phyloP scores from a whole-genome alignment of 805 yeast species.

The Zygosaccharomyces bisporus region DNA sequence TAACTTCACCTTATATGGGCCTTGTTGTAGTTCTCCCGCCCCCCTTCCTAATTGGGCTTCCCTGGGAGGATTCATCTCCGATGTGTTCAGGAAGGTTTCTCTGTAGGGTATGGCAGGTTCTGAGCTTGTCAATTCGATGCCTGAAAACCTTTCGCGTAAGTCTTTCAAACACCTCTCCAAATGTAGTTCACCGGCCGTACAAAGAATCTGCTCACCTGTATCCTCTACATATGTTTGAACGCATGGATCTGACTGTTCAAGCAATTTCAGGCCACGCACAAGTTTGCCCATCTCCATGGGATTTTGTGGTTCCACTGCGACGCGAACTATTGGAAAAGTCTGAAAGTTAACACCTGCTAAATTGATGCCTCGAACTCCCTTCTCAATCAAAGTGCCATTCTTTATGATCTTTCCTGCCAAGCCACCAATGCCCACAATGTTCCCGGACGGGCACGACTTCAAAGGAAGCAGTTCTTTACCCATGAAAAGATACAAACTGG shows the following conservation, averaged over 20 bases:
- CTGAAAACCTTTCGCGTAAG: constrained; percentile 85
- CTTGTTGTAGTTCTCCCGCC: constrained; percentile 47
- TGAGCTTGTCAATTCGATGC: constrained; percentile 78
- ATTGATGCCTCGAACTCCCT: constrained; percentile 59
- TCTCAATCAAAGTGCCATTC: constrained; percentile 74
- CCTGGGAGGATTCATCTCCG: constrained; percentile 51
- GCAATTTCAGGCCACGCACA: constrained; percentile 70
- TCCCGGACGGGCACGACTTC: constrained; percentile 86
- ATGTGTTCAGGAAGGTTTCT: constrained; percentile 63
- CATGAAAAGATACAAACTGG: constrained; percentile 79
- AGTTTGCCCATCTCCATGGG: constrained; percentile 74
- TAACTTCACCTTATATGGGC: constrained; percentile 42
- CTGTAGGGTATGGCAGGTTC: constrained; percentile 93
- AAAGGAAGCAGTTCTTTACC: constrained; percentile 83
- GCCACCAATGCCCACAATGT: constrained; percentile 91
- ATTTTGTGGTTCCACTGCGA: constrained; percentile 91
- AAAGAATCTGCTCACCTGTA: constrained; percentile 87
- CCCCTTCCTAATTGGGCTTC: constrained; percentile 48
- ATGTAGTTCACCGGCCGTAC: constrained; percentile 96
- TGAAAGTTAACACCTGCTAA: constrained; percentile 70
- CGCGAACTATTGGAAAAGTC: constrained; percentile 89
- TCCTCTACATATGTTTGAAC: constrained; percentile 83
- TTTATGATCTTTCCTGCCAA: constrained; percentile 77
- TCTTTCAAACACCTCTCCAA: constrained; percentile 92
- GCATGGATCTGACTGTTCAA: constrained; percentile 91